These are phyloP conservation scores for Elsinoe australis DNA, from an alignment of 2,329 filamentous ascomycete species.

Conservation along the genomic window DNA sequence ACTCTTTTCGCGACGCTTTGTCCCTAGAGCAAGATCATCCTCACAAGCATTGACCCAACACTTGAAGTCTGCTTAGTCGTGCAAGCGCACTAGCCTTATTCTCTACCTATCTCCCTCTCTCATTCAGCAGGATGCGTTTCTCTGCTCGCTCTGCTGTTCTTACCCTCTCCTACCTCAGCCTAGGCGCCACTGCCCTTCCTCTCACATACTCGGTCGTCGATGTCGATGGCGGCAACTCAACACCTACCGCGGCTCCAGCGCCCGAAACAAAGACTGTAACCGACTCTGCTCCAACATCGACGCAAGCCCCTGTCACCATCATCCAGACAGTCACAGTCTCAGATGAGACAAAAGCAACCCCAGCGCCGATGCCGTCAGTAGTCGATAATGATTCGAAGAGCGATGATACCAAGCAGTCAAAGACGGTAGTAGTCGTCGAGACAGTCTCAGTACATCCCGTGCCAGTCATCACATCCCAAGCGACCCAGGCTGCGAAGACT, in stretches of 20 bases:
- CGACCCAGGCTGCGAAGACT: not conserved
- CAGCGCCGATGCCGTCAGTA: conserved; percentile 1
- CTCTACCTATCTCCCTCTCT: not conserved
- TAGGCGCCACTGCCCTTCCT: not conserved
- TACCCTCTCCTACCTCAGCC: conserved; percentile 9
- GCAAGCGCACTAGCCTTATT: no score
- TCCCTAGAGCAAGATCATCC: not conserved
- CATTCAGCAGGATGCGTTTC: conserved; percentile 5
- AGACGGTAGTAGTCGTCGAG: conserved; percentile 13
- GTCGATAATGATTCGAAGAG: not conserved
- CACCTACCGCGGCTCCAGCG: conserved; percentile 3
- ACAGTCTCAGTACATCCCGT: conserved; percentile 8
- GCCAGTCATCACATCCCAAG: conserved; percentile 6
- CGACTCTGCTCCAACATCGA: not conserved
- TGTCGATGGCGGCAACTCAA: conserved; percentile 17
- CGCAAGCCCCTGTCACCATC: conserved; percentile 9
- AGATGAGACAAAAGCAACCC: not conserved
- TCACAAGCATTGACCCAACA: no score
- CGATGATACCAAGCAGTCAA: not conserved
- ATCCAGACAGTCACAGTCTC: conserved; percentile 13
- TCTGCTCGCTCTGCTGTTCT: conserved; percentile 5
- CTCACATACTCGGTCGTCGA: conserved; percentile 18
- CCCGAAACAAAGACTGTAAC: conserved; percentile 11
- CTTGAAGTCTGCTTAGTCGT: no score
- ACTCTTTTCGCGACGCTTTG: not conserved